Evolutionary conservation across 1,284 basidiomycete genomes (phyloP).

Genomic region (Trichosporon faecale): DNA sequence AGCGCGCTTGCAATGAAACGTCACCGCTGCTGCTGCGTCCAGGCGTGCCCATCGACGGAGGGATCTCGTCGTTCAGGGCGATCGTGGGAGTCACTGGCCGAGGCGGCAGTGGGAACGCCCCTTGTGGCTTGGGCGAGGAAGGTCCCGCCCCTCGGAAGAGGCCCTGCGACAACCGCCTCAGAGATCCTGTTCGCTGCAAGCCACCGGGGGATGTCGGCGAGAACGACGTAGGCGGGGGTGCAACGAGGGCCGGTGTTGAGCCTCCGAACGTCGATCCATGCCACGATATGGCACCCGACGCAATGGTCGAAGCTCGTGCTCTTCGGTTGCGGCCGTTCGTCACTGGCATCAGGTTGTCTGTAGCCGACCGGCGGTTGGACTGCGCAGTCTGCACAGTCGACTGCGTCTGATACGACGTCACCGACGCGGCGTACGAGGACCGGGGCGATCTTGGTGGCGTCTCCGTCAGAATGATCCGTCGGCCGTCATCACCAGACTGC

Average conservation of each 20-base stretch:
- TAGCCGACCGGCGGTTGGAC: conserved; percentile 8
- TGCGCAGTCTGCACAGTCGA: conserved; percentile 15
- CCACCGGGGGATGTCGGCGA: not conserved
- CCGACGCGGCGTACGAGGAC: conserved; percentile 32
- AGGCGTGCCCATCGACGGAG: not conserved
- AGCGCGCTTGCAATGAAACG: not conserved
- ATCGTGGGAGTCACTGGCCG: not conserved
- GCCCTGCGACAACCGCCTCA: conserved; percentile 40
- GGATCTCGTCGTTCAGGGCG: not conserved
- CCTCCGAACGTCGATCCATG: conserved; percentile 9
- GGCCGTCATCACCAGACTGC: conserved; percentile 25
- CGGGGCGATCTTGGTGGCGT: conserved; percentile 33
- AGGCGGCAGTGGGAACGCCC: not conserved
- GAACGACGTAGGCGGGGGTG: conserved; percentile 36
- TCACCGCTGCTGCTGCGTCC: not conserved
- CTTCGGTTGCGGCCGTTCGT: conserved; percentile 6
- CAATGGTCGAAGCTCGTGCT: conserved; percentile 21
- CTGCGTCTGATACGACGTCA: conserved; percentile 18
- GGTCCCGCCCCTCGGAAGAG: conserved; percentile 31
- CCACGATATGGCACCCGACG: conserved; percentile 18
- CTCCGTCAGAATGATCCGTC: conserved; percentile 25
- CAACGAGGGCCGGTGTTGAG: conserved; percentile 12
- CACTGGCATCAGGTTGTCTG: conserved; percentile 15
- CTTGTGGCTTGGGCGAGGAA: conserved; percentile 33
- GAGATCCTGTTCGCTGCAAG: conserved; percentile 32